Percentiles rank a stretch among this genome's conserved stretches.
phyloP scores from a whole-genome alignment of 2,329 filamentous ascomycete species.

The Ophiostoma sp. region DNA sequence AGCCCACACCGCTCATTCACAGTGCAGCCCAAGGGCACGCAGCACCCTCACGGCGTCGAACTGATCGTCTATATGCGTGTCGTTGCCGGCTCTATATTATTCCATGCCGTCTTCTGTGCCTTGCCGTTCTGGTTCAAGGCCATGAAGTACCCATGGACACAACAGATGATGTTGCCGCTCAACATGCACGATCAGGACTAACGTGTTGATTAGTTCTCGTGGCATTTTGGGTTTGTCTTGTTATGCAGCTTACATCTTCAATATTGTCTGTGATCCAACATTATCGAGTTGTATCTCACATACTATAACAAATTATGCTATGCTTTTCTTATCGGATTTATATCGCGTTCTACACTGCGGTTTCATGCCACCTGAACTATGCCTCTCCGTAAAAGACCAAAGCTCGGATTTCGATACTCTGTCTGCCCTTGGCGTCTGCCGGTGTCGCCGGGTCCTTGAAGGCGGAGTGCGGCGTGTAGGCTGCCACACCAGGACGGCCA shows the following conservation, averaged over 20 bases:
- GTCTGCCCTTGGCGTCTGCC: slow-evolving; percentile 40
- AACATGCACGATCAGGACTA: slow-evolving; percentile 12
- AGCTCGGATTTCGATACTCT: slow-evolving; percentile 61
- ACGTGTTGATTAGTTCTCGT: too few species aligned
- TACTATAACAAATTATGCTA: neutral
- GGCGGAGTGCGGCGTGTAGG: slow-evolving; percentile 48
- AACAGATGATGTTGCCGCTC: neutral
- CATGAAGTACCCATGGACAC: neutral
- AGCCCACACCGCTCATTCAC: neutral
- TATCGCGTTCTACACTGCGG: neutral
- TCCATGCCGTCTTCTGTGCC: slow-evolving; percentile 4
- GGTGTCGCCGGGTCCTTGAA: slow-evolving; percentile 52
- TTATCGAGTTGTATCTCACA: neutral
- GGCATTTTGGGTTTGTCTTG: neutral
- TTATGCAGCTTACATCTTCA: neutral
- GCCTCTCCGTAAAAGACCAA: slow-evolving; percentile 52
- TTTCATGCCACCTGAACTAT: too few species aligned
- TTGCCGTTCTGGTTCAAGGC: neutral
- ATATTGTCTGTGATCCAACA: too few species aligned
- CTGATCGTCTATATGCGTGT: neutral
- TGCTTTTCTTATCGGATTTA: neutral
- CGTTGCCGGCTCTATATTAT: neutral
- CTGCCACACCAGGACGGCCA: slow-evolving; percentile 40
- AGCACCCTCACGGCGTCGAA: neutral
- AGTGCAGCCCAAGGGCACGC: neutral